These are phyloP conservation scores for Sicyos edulis DNA, from an alignment of 306 rosid species.

Conservation along the genomic window DNA sequence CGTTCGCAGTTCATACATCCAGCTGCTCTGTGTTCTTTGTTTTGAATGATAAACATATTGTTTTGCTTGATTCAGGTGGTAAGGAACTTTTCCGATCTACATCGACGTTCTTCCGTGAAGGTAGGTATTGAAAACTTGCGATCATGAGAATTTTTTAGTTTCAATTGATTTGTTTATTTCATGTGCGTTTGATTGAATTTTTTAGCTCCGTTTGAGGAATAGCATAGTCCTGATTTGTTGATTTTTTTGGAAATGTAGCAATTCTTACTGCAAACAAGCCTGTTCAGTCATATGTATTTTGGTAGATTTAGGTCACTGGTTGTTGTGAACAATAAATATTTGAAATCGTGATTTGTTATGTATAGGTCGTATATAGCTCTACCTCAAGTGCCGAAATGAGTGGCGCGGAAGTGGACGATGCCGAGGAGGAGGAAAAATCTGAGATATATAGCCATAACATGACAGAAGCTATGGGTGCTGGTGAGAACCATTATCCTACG, in stretches of 20 bases:
- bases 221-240: neutral
- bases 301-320: neutral
- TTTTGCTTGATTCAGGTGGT: slow-evolving; percentile 34
- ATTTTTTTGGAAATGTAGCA: neutral
- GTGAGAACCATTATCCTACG: slow-evolving; percentile 39
- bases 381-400: slow-evolving; percentile 52
- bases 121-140: slow-evolving; percentile 27
- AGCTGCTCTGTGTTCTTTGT: neutral
- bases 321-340: neutral
- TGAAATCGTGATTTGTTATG: slow-evolving; percentile 20
- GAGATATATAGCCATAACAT: slow-evolving; percentile 65
- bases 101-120: slow-evolving; percentile 51
- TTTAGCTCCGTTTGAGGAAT: neutral
- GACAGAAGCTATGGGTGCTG: slow-evolving; percentile 98
- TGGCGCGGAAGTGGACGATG: slow-evolving; percentile 35
- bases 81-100: slow-evolving; percentile 29
- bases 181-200: neutral
- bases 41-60: neutral
- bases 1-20: neutral
- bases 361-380: slow-evolving; percentile 73
- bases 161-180: neutral
- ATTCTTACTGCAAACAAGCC: neutral
- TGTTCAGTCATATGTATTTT: slow-evolving; percentile 6
- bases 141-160: slow-evolving; percentile 11
- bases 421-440: slow-evolving; percentile 59